Base-by-base conservation (phyloP, 805 yeast genomes). In the Metschnikowia arizonensis region DNA sequence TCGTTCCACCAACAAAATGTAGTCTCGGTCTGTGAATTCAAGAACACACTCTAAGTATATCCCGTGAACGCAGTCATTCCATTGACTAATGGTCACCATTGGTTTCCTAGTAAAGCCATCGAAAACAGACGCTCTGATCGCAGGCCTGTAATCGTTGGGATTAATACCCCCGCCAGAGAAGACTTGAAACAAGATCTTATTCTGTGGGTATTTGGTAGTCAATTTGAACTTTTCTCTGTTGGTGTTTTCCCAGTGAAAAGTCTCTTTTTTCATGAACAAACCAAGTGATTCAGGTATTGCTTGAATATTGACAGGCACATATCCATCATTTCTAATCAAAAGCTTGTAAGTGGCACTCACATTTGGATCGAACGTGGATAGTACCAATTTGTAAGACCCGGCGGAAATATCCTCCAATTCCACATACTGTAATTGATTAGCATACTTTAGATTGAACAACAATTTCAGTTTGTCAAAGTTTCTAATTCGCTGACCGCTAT, bases 21-120 rank as follows among this genome's bases (percentile, higher is more conserved):
- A 72, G 4, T 47, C 50, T 0, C 65, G 44, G 19, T 46, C 71
- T 2, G 63, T 59, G 2, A 44, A 47, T 0, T 56, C 55, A 3
- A 65, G 35, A 3, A 33, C 32, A 37, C 63, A 59, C 34, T 68
- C 68, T 14, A 71, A 54, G 50, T 69, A 76, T 3, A 72, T 56
- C 0, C 82, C 82, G 54, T 71, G 72, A 6, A 73, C 49, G 18
- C 65, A 61, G 45, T 70, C 72, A 44, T 62, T 63, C 72, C 78
- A 76, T 11, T 53, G 44, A 24, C 64, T 64, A 42, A 67, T 69
- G 15, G 70, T 56, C 29, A 58, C 53, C 1, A 73, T 49, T 0
- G 76, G 68, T 33, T 50, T 43, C 3, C 57, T 52, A 10, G 58
- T 56, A 14, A 50, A 49, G 5, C 53, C 53, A 35, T 63, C 55